Evolutionary conservation across 2,329 filamentous ascomycete genomes (phyloP).

Genomic region (Microcyclosporella mali): DNA sequence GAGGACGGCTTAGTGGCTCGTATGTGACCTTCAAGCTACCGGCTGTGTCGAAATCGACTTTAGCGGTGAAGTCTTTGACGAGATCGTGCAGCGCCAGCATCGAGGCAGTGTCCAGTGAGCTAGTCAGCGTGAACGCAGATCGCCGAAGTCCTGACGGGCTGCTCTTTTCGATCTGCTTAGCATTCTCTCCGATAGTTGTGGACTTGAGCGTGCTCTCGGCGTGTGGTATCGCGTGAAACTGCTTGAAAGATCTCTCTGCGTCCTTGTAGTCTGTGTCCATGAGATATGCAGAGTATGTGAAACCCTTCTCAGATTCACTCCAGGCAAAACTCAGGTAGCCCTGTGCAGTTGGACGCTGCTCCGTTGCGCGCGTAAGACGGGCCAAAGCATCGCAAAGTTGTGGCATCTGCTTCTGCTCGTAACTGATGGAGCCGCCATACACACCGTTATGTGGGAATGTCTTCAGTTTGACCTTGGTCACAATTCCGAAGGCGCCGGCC

Average conservation of each 20-base stretch:
- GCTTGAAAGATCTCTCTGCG: conserved; percentile 5
- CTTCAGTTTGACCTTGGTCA: conserved; percentile 22
- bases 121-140: conserved; percentile 19
- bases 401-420: conserved; percentile 8
- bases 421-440: conserved; percentile 17
- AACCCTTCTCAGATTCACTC: conserved; percentile 10
- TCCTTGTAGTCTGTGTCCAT: conserved; percentile 16
- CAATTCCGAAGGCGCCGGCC: conserved; percentile 20
- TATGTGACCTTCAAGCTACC: conserved; percentile 13
- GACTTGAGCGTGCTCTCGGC: conserved; percentile 11
- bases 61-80: conserved; percentile 6
- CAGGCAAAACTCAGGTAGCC: conserved; percentile 20
- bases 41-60: conserved; percentile 8
- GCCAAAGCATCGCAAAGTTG: conserved; percentile 14
- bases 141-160: conserved; percentile 14
- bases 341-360: conserved; percentile 8
- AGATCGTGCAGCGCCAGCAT: conserved; percentile 16
- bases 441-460: conserved; percentile 22
- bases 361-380: conserved; percentile 2
- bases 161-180: conserved; percentile 12
- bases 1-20: conserved; percentile 17
- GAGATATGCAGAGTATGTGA: conserved; percentile 14
- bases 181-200: conserved; percentile 12
- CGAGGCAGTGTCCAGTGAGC: conserved; percentile 4
- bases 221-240: conserved; percentile 14